phyloP scores from a whole-genome alignment of 768 basidiomycete species.

The Suillus ampliporus region DNA sequence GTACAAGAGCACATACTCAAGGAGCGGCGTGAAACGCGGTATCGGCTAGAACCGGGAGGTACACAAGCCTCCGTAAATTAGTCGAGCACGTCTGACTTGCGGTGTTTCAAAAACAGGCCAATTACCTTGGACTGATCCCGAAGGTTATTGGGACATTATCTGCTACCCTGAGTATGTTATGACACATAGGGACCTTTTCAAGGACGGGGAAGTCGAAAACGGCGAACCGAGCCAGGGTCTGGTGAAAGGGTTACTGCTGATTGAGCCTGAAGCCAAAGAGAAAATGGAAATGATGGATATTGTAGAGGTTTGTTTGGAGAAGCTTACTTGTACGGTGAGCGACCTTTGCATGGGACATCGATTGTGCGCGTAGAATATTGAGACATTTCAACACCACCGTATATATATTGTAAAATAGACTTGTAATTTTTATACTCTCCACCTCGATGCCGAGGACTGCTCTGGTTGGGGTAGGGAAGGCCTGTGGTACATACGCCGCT shows the following conservation, averaged over 20 bases:
- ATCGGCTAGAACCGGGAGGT: conserved; percentile 91
- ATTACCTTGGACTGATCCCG: conserved; percentile 84
- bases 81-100: conserved; percentile 18
- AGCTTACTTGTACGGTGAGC: conserved; percentile 35
- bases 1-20: conserved; percentile 79
- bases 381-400: background rate
- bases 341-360: background rate
- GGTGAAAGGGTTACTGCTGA: conserved; percentile 59
- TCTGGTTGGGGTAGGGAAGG: too few species aligned
- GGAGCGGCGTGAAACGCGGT: conserved; percentile 74
- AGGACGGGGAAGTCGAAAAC: conserved; percentile 73
- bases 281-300: conserved; percentile 66
- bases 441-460: background rate
- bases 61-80: conserved; percentile 29
- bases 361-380: background rate
- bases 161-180: conserved; percentile 93
- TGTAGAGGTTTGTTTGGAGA: conserved; percentile 58
- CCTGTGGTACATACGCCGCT: background rate
- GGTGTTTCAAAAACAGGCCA: conserved; percentile 69
- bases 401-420: background rate
- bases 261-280: conserved; percentile 62
- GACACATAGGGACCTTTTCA: conserved; percentile 77
- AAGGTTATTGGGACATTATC: conserved; percentile 88
- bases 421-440: too few species aligned
- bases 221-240: conserved; percentile 52